Percentiles rank a stretch among this genome's conserved stretches.
Evolutionary conservation across 164 flowering plant species (phyloP).

Genomic region (Amborella trichopoda): DNA sequence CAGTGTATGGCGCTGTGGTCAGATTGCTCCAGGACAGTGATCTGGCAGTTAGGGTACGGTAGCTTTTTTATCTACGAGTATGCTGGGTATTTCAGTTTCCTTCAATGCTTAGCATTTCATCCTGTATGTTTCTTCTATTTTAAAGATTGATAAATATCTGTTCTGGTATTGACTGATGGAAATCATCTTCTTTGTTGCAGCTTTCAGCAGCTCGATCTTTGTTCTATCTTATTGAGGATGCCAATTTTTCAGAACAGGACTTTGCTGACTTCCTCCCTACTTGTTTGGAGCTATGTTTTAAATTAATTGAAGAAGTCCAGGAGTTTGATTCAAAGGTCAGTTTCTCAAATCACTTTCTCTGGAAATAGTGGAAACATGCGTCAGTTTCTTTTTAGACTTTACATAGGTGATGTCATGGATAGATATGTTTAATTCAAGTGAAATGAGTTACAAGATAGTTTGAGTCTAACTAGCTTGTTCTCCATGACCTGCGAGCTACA

Average conservation of each 20-base stretch:
- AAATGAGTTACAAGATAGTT: too few relatives aligned
- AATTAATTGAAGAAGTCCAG: conserved; percentile 75
- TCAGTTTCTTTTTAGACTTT: too few relatives aligned
- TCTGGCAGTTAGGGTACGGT: conserved; percentile 76
- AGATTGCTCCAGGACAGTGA: conserved; percentile 74
- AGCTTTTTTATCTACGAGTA: background rate
- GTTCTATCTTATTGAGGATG: conserved; percentile 72
- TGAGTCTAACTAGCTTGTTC: too few relatives aligned
- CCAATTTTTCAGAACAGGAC: conserved; percentile 56
- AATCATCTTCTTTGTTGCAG: conserved; percentile 24
- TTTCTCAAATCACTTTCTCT: too few relatives aligned
- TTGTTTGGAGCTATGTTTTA: conserved; percentile 79
- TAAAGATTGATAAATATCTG: too few relatives aligned
- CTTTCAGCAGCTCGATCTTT: conserved; percentile 84
- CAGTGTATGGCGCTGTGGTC: conserved; percentile 75
- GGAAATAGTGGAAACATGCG: too few relatives aligned
- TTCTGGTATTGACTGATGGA: background rate
- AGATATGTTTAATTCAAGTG: too few relatives aligned
- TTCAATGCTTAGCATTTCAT: too few relatives aligned
- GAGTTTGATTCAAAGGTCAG: conserved; percentile 95
- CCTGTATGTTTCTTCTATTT: too few relatives aligned
- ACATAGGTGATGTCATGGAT: too few relatives aligned
- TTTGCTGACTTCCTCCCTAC: conserved; percentile 68
- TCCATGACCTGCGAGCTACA: too few relatives aligned
- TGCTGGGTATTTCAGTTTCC: too few relatives aligned